phyloP scores from a whole-genome alignment of 129 eudicot genomes.

The sunflower (Helianthus annuus) region DNA sequence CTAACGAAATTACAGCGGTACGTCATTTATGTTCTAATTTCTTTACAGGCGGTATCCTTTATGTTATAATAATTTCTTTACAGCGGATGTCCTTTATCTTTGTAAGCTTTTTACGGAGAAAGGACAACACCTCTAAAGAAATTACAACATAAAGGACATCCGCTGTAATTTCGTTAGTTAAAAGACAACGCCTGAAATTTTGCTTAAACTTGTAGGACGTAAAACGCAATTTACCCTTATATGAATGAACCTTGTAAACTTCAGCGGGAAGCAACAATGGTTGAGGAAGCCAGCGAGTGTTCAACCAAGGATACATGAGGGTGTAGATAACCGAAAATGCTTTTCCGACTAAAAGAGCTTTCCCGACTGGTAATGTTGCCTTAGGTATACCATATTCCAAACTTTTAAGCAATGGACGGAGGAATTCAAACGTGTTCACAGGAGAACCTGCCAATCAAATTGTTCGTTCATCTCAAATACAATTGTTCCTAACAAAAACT shows the following conservation, averaged over 20 bases:
- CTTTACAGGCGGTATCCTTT: no score
- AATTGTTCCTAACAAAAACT: neutral
- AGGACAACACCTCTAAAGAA: no score
- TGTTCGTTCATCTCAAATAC: neutral
- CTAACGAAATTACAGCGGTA: no score
- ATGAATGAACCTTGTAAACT: conserved; percentile 71
- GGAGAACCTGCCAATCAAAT: conserved; percentile 62
- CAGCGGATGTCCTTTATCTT: no score
- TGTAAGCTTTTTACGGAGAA: no score
- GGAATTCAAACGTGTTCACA: conserved; percentile 78
- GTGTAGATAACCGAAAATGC: conserved; percentile 59
- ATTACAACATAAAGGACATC: no score
- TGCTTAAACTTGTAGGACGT: no score
- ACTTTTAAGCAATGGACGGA: conserved; percentile 59
- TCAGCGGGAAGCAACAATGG: conserved; percentile 91
- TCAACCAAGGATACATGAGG: conserved; percentile 74
- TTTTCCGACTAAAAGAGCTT: conserved; percentile 70
- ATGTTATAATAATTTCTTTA: no score
- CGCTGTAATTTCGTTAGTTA: no score
- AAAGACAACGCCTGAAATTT: no score
- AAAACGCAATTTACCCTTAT: neutral
- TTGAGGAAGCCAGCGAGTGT: conserved; percentile 74
- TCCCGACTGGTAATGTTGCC: conserved; percentile 53
- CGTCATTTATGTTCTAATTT: no score
- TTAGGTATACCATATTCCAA: conserved; percentile 82